A percentile compares a stretch with the other conserved stretches of the same genome.
phyloP scores from a whole-genome alignment of 1,139 yeast genomes.

The Suhomyces wounanorum region DNA sequence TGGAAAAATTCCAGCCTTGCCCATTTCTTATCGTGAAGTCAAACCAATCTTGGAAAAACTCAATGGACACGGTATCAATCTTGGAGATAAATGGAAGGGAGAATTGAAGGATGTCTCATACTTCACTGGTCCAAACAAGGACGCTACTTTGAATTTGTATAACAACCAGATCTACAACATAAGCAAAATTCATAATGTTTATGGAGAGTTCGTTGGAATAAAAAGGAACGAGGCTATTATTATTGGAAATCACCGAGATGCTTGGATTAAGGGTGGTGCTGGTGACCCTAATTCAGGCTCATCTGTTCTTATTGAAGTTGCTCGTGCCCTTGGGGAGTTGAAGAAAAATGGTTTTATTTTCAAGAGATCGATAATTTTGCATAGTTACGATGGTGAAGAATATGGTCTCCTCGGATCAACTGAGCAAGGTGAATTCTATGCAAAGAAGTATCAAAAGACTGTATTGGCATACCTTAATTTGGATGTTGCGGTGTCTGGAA shows the following conservation, averaged over 20 bases:
- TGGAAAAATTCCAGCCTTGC: slow-evolving; percentile 50
- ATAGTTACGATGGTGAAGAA: slow-evolving; percentile 51
- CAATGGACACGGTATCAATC: slow-evolving; percentile 34
- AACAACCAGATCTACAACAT: slow-evolving; percentile 44
- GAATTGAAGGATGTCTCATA: slow-evolving; percentile 46
- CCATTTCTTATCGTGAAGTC: slow-evolving; percentile 50
- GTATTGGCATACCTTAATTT: slow-evolving; percentile 49
- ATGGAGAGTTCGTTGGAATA: slow-evolving; percentile 48
- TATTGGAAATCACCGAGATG: slow-evolving; percentile 52
- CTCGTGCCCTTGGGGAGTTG: slow-evolving; percentile 52
- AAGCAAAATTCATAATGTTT: slow-evolving; percentile 47
- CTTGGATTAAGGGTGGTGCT: slow-evolving; percentile 58
- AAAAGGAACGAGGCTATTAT: slow-evolving; percentile 42
- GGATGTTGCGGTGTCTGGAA: slow-evolving; percentile 44
- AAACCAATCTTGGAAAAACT: slow-evolving; percentile 45
- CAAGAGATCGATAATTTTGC: slow-evolving; percentile 43
- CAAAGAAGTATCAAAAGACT: slow-evolving; percentile 35
- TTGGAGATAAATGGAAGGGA: slow-evolving; percentile 39
- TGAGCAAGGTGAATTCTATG: slow-evolving; percentile 47
- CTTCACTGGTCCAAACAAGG: slow-evolving; percentile 50
- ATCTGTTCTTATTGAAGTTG: slow-evolving; percentile 45
- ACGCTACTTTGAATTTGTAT: slow-evolving; percentile 43
- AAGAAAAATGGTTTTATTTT: slow-evolving; percentile 41
- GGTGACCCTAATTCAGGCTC: slow-evolving; percentile 53
- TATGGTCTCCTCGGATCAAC: slow-evolving; percentile 51